Base-by-base conservation (phyloP, 768 basidiomycete genomes). In the Cystobasidium tubakii region DNA sequence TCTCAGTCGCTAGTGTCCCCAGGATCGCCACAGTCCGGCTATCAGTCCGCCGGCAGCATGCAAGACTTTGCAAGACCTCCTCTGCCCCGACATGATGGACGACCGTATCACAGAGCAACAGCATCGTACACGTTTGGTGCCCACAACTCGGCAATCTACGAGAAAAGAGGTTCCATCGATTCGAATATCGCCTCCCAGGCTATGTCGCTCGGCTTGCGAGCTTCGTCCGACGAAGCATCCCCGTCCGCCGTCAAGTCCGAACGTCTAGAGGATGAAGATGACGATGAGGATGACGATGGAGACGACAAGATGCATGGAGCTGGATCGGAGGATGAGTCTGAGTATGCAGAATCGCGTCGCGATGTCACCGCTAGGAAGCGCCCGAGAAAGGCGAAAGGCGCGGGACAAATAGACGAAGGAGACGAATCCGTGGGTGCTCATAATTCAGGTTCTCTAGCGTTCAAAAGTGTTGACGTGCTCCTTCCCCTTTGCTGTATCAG, bases 261-360 rank as follows among this genome's bases (percentile, higher is more conserved):
- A 29, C 6, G 3, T 17, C 57, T 2, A 23, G 57, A 39, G 4
- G 57, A 62, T 3, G n/a, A 39, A 65, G 63, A 46, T n/a, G 34
- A 12, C 36, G 63, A 27, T n/a, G 34, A 6, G 7, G 57, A 34
- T 21, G 10, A 15, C 12, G 29, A 25, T 29, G 57, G 21, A 15
- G 33, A 34, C 27, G 29, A 60, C 21, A 60, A 60, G 4, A 29
- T 34, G 25, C 10, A 62, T 42, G 63, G 2, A 36, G 33, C 34
- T 39, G 36, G 29, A 2, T 65, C 63, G 34, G 63, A 23, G 12
- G 63, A 65, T 29, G 63, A 65, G 15, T 65, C 63, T 43, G 63
- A 46, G 25, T n/a, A 65, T 29, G 63, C 29, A 12, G 63, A 65
- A 27, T 31, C 63, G 25, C 25, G 36, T 19, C 31, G 36, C 13